Evolutionary conservation across 148 eudicot genomes (phyloP).

Genomic region (Arctostaphylos glauca): DNA sequence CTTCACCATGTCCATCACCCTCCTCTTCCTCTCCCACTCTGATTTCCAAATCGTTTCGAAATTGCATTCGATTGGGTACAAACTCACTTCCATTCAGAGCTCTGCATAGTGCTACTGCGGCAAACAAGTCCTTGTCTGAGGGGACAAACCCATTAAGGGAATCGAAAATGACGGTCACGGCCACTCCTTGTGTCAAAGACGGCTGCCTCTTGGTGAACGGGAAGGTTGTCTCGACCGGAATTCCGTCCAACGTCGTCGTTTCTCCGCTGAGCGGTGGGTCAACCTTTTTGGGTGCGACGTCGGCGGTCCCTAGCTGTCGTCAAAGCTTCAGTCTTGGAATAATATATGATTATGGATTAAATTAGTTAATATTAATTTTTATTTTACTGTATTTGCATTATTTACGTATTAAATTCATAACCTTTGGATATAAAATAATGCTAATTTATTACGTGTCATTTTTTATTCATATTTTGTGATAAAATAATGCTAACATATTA

Average conservation of each 20-base stretch:
- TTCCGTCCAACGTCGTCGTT: constrained; percentile 20
- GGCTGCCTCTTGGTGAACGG: constrained; percentile 23
- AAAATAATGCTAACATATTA: no score
- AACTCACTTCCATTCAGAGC: neutral
- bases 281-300: constrained; percentile 20
- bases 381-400: no score
- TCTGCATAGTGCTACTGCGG: neutral
- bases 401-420: no score
- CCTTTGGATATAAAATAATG: no score
- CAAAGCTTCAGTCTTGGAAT: constrained; percentile 24
- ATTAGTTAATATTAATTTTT: no score
- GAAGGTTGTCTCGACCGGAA: constrained; percentile 1
- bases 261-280: constrained; percentile 12
- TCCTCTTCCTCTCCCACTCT: neutral
- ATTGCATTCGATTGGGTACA: neutral
- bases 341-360: no score
- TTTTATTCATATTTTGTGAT: no score
- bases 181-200: constrained; percentile 15
- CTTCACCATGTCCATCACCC: neutral
- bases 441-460: no score
- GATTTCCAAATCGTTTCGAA: neutral
- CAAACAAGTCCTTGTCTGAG: neutral
- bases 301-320: constrained; percentile 14
- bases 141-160: constrained; percentile 5
- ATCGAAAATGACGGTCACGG: constrained; percentile 16